Evolutionary conservation across 129 eudicot species (phyloP).

Genomic region (Flaveria ramosissima): DNA sequence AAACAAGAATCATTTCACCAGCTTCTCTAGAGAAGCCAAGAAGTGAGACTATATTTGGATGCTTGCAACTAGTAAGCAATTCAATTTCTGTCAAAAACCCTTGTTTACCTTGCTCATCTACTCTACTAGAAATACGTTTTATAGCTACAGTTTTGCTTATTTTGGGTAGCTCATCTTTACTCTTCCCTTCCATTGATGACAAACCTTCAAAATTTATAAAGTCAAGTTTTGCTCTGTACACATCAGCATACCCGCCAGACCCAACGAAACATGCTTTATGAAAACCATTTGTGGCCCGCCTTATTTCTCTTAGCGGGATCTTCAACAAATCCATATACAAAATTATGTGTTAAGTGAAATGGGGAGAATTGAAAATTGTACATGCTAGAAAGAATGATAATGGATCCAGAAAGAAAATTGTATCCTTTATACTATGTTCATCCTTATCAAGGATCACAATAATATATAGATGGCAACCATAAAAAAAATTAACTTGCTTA

Average conservation of each 20-base stretch:
- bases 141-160: slow-evolving; percentile 4
- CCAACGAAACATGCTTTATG: not conserved
- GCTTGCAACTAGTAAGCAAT: slow-evolving; percentile 4
- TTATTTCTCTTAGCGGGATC: slow-evolving; percentile 11
- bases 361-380: not conserved
- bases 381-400: not conserved
- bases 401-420: not conserved
- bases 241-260: not conserved
- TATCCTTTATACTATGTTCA: not conserved
- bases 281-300: not conserved
- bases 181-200: not conserved
- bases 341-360: not conserved
- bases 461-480: not conserved
- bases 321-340: not conserved
- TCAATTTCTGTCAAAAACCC: slow-evolving; percentile 6
- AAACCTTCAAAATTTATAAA: not conserved
- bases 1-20: slow-evolving; percentile 5
- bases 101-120: too few species aligned
- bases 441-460: not conserved
- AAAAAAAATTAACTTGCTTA: not conserved
- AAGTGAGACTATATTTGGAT: slow-evolving; percentile 12
- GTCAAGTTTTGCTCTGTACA: not conserved
- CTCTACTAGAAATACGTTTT: not conserved
- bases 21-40: not conserved
- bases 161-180: not conserved